Conservation (phyloP, 176 grass and related monocot genomes). For the Hordeum vulgare region DNA sequence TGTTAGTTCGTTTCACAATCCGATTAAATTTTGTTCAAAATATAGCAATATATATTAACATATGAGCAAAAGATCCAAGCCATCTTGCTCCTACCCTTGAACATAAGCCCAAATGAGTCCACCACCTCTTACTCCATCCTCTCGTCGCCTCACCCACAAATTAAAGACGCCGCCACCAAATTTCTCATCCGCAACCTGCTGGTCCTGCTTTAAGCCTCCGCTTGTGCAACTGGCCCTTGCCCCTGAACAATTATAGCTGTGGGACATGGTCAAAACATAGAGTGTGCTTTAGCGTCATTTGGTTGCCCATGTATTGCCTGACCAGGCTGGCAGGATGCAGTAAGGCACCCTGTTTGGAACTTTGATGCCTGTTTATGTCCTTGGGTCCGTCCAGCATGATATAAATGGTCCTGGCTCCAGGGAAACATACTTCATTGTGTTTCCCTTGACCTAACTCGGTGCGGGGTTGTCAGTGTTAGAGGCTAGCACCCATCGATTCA, state of each 20-base stretch:
- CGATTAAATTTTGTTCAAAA: background rate
- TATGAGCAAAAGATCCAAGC: background rate
- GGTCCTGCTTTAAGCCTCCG: background rate
- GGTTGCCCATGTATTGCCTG: background rate
- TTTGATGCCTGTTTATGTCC: background rate
- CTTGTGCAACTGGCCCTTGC: background rate
- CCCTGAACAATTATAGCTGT: background rate
- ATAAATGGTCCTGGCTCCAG: background rate
- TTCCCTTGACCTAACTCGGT: background rate
- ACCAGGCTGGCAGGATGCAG: background rate
- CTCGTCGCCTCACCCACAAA: background rate
- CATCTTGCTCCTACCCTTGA: background rate
- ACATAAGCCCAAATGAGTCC: background rate
- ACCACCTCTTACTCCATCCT: background rate
- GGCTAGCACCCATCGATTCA: background rate
- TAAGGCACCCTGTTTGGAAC: background rate
- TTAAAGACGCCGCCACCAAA: background rate
- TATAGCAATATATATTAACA: background rate
- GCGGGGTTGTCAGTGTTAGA: background rate
- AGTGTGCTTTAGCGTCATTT: background rate
- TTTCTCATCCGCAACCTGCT: background rate
- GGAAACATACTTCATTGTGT: background rate
- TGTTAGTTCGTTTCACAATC: background rate
- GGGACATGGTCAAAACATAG: background rate
- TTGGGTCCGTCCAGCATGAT: background rate